Base-by-base conservation (phyloP, 2,329 filamentous ascomycete species). In the Stagonosporopsis cucurbitacearum region DNA sequence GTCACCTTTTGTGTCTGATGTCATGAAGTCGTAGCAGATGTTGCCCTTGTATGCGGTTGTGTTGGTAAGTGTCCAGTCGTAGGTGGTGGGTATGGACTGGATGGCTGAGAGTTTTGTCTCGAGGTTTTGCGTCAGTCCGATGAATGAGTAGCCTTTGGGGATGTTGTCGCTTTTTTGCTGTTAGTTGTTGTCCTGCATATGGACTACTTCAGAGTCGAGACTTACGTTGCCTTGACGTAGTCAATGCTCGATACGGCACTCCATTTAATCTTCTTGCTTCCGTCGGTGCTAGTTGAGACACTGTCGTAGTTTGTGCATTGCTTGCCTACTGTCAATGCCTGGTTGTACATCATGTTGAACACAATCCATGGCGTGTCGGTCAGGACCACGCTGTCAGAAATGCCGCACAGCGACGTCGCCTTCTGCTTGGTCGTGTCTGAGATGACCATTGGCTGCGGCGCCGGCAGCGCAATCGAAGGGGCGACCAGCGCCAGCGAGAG, bases 341-440 rank as follows among this genome's bases (percentile, higher is more conserved):
- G 72, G 60, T 77, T 77, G 68, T 80, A 80, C 52, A 77, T 76
- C 77, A 80, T 80, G 59, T 77, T 78, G 63, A 72, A 79, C 15
- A 80, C 76, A 37, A 80, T 79, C 77, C 77, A 79, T 8, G 76
- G 76, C 0, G 77, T 78, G 45, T 71, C 70, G 11, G 67, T 64
- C 23, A 80, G 65, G 46, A 79, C 61, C 22, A 66, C 42, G 35
- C 60, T 64, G n/a, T 62, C 55, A 9, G 57, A 53, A 6, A 47
- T 54, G 3, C 59, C 61, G 13, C 63, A 66, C 9, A 64, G 57
- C 19, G 57, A 54, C 15, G 60, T 62, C 1, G 63, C 54, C 23
- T 54, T 42, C 46, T 65, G 63, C 23, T 50, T 58, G 7, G 50
- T 50, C 6, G 60, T 60, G 33, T 62, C 52, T 6, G 58, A 59